Base-by-base conservation (phyloP, 306 rosid species). In the Trifolium pratense region DNA sequence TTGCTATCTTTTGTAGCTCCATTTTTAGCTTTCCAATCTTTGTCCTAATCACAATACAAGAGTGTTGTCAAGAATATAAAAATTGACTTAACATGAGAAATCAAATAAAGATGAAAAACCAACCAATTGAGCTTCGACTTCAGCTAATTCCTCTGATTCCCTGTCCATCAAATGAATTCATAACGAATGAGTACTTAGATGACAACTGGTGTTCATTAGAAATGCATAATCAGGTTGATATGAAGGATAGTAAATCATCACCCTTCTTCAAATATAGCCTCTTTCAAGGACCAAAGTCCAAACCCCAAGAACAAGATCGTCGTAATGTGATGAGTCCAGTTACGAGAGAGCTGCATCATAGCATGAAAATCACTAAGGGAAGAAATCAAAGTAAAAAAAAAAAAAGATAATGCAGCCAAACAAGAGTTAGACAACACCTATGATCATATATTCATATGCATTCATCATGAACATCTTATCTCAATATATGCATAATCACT, bases 91-190 rank as follows among this genome's bases (percentile, higher is more conserved):
- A 23, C 36, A 65, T 43, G 75, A 69, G 56, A 21, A 23, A 51
- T 18, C 40, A 56, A 66, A 80, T 63, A 67, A 15, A 46, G 20
- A 16, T 3, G 48, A 63, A 78, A 78, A 63, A 68, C 84, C 51
- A 74, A 91, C 98, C 96, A 91, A 71, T 83, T 91, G 25, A 37
- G 90, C 97, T 89, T 94, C 97, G 65, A 89, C 98, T 89, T 94
- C 98, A 75, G 96, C 97, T 68, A 94, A 79, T 68, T 94, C 96
- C 77, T 89, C 97, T 4, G 83, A 43, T 25, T 89, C 98, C 83
- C 96, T 94, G 88, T 70, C 16, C 51, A 65, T 75, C 6, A n/a
- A 65, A 74, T 40, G 67, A 89, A 82, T 79, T 43, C 52, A 79
- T 77, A 20, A 73, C 49, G 18, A 45, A 61, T 63, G 45, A 57